phyloP scores from a whole-genome alignment of 805 yeast species.

The Lipomyces chichibuensis region DNA sequence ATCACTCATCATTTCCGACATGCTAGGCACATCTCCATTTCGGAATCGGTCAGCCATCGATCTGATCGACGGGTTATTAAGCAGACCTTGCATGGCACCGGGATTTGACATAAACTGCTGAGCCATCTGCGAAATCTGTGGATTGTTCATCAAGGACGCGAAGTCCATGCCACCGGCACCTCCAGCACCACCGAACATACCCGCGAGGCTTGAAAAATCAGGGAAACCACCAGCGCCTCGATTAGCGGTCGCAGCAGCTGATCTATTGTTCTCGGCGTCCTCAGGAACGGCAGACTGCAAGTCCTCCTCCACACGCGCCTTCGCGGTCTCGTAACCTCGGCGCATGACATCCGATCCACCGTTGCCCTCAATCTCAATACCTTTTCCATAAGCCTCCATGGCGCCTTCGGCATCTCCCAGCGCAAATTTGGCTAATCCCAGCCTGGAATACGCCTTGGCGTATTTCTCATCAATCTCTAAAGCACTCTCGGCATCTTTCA shows the following conservation, averaged over 20 bases:
- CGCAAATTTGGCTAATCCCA: slow-evolving; percentile 94
- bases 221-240: slow-evolving; percentile 61
- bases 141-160: slow-evolving; percentile 77
- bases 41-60: slow-evolving; percentile 77
- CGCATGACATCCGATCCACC: slow-evolving; percentile 85
- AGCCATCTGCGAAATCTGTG: slow-evolving; percentile 89
- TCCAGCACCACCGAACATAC: slow-evolving; percentile 58
- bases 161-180: slow-evolving; percentile 73
- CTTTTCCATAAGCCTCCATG: slow-evolving; percentile 85
- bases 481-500: slow-evolving; percentile 81
- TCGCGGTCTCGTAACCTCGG: slow-evolving; percentile 92
- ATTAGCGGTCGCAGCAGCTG: slow-evolving; percentile 19
- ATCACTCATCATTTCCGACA: slow-evolving; percentile 75
- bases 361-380: slow-evolving; percentile 85
- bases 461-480: slow-evolving; percentile 75
- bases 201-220: slow-evolving; percentile 62
- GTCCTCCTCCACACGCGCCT: slow-evolving; percentile 80
- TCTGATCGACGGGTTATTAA: slow-evolving; percentile 78
- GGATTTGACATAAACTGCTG: slow-evolving; percentile 88
- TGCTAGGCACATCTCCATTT: slow-evolving; percentile 62
- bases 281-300: slow-evolving; percentile 37
- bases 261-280: slow-evolving; percentile 10
- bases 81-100: slow-evolving; percentile 66
- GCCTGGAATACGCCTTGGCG: slow-evolving; percentile 91
- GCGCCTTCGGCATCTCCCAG: slow-evolving; percentile 89